phyloP scores from a whole-genome alignment of 148 eudicot genomes.

The Diospyros kaki region DNA sequence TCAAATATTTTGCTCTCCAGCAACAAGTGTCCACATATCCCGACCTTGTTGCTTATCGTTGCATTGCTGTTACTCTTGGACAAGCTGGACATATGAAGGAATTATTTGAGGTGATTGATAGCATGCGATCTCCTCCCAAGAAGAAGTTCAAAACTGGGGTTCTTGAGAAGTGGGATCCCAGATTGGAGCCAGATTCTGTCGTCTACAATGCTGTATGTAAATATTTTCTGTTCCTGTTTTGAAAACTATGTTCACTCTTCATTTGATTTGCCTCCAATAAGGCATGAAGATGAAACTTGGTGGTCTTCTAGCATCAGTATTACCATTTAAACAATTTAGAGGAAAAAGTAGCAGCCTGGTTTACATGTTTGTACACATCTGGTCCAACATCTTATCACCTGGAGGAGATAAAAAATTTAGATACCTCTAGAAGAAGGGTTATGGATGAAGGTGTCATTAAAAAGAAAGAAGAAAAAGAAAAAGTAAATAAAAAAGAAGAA shows the following conservation, averaged over 20 bases:
- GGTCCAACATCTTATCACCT: not conserved
- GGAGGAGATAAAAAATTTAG: not conserved
- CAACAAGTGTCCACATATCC: conserved; percentile 72
- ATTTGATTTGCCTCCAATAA: conserved; percentile 2
- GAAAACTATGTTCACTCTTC: not conserved
- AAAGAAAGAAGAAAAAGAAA: no score
- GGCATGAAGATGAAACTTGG: not conserved
- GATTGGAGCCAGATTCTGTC: conserved; percentile 73
- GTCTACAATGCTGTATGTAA: conserved; percentile 82
- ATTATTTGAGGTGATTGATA: conserved; percentile 84
- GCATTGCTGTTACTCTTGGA: conserved; percentile 92
- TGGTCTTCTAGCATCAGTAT: not conserved
- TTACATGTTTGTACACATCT: conserved; percentile 1
- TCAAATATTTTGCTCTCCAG: conserved; percentile 34
- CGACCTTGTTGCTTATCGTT: conserved; percentile 78
- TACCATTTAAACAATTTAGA: not conserved
- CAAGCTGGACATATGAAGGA: conserved; percentile 96
- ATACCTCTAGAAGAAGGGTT: not conserved
- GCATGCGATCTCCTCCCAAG: conserved; percentile 73
- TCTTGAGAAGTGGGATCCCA: conserved; percentile 76
- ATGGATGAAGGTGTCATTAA: not conserved
- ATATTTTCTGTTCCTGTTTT: not conserved
- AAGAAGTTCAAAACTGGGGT: conserved; percentile 47
- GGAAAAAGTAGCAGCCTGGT: not conserved
- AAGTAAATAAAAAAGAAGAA: no score